Conservation (phyloP, 2,329 filamentous ascomycete species). For the Cordyceps fumosorosea region DNA sequence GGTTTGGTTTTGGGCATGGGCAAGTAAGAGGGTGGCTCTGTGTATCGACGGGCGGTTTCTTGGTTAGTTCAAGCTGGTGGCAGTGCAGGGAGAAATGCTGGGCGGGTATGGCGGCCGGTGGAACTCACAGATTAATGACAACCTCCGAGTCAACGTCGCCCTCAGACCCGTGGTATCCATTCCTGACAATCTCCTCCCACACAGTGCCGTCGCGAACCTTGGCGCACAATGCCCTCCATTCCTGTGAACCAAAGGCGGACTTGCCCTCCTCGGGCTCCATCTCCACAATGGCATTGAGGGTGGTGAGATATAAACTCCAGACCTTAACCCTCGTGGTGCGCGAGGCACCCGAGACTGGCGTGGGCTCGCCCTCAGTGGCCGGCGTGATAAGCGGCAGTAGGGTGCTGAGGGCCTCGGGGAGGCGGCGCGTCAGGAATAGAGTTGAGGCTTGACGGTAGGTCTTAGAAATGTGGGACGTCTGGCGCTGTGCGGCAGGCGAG, state of each 20-base stretch:
- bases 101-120: background rate
- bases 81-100: background rate
- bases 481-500: conserved; percentile 53
- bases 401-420: conserved; percentile 82
- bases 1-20: conserved; percentile 77
- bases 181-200: conserved; percentile 88
- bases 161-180: conserved; percentile 82
- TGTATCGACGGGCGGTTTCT: conserved; percentile 10
- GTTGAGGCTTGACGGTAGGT: conserved; percentile 91
- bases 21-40: conserved; percentile 82
- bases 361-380: conserved; percentile 46
- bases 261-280: conserved; percentile 87
- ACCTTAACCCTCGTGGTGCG: conserved; percentile 85
- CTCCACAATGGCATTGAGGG: conserved; percentile 85
- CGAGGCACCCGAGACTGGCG: conserved; percentile 73
- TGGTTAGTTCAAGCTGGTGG: conserved; percentile 2
- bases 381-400: conserved; percentile 75
- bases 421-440: conserved; percentile 85
- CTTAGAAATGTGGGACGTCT: conserved; percentile 73
- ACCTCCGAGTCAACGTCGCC: conserved; percentile 92
- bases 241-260: conserved; percentile 73
- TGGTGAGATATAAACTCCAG: conserved; percentile 93
- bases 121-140: conserved; percentile 71
- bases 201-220: conserved; percentile 84
- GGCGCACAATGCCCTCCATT: conserved; percentile 74